These are phyloP conservation scores for Backusella circina DNA, from an alignment of 192 early-diverging fungal species.

Conservation along the genomic window DNA sequence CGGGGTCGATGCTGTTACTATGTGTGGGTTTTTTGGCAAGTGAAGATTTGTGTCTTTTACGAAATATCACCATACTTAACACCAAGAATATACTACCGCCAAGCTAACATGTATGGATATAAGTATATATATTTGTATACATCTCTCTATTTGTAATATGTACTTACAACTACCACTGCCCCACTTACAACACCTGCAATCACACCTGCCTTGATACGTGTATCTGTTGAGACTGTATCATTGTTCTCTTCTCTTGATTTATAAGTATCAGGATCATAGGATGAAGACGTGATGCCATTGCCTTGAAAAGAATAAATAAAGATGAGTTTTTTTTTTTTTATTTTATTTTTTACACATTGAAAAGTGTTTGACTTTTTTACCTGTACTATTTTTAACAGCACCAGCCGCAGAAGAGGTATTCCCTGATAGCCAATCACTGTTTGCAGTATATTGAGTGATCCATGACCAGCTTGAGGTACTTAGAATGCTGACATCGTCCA, in stretches of 20 bases:
- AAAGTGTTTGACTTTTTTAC: not conserved
- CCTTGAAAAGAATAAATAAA: not conserved
- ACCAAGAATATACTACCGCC: conserved; percentile 5
- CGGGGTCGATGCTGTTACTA: not conserved
- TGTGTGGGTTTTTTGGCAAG: not conserved
- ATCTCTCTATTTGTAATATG: not conserved
- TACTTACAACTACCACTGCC: conserved; percentile 16
- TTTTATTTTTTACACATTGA: no score
- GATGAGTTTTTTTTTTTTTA: no score
- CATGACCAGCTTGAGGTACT: conserved; percentile 18
- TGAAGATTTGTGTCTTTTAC: not conserved
- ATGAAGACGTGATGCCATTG: not conserved
- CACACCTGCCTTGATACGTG: conserved; percentile 21
- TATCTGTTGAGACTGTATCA: not conserved
- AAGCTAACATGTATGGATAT: not conserved
- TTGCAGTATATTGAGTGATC: conserved; percentile 26
- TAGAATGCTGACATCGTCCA: conserved; percentile 20
- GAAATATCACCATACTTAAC: not conserved
- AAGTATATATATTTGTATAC: not conserved
- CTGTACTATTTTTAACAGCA: conserved; percentile 3
- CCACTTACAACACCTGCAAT: conserved; percentile 20
- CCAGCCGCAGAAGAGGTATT: not conserved
- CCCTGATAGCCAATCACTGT: conserved; percentile 2
- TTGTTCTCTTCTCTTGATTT: not conserved
- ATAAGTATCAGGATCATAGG: not conserved